These are phyloP conservation scores for Acacia acuminata DNA, from an alignment of 306 rosid genomes.

Conservation along the genomic window DNA sequence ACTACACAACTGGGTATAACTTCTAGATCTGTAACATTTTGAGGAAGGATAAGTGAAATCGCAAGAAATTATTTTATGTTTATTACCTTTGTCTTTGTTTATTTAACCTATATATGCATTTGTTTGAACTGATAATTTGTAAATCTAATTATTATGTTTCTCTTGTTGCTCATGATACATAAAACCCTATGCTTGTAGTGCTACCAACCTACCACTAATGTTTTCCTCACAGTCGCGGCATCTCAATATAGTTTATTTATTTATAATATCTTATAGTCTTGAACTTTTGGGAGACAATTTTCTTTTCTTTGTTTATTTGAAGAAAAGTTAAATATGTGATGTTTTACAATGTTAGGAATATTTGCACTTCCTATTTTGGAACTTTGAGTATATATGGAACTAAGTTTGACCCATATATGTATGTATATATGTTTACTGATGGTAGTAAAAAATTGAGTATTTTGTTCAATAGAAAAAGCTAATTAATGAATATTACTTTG, in stretches of 20 bases:
- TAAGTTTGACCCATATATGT: not conserved
- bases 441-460: no score
- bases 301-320: not conserved
- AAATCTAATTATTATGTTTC: no score
- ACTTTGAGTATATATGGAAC: not conserved
- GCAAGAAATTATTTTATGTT: not conserved
- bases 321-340: not conserved
- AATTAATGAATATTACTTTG: not conserved
- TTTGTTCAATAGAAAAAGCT: no score
- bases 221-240: no score
- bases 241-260: no score
- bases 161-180: no score
- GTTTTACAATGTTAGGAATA: not conserved
- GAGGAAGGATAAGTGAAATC: not conserved
- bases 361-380: not conserved
- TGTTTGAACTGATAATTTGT: not conserved
- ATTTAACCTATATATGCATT: not conserved
- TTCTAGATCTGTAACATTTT: no score
- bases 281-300: not conserved
- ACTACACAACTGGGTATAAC: no score
- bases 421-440: no score
- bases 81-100: not conserved
- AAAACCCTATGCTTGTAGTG: no score
- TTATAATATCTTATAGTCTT: not conserved
- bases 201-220: no score